These are phyloP conservation scores for Thuidium tamariscinum DNA, from an alignment of 225 moss, liverwort and hornwort species.

Conservation along the genomic window DNA sequence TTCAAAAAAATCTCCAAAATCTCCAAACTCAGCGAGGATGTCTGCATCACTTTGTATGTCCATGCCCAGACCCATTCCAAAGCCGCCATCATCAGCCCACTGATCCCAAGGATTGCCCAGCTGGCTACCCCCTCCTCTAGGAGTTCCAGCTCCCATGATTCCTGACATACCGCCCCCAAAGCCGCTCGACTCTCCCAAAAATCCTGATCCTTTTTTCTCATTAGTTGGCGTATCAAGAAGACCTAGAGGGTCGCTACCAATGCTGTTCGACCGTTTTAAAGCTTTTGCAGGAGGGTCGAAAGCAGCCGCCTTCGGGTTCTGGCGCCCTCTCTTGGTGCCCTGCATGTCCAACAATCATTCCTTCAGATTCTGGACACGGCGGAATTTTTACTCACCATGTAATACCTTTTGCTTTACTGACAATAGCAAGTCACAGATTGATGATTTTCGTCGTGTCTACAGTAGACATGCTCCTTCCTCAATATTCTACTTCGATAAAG, in stretches of 20 bases:
- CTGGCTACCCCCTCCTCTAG: conserved; percentile 65
- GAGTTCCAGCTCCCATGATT: conserved; percentile 55
- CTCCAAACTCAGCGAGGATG: conserved; percentile 96
- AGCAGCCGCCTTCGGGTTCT: conserved; percentile 38
- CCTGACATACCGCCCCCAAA: conserved; percentile 50
- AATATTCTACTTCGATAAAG: neutral
- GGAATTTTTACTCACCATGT: neutral
- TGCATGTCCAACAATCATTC: conserved; percentile 12
- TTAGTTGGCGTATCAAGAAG: conserved; percentile 52
- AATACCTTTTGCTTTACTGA: neutral
- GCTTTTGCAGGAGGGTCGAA: conserved; percentile 67
- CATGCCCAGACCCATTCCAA: conserved; percentile 77
- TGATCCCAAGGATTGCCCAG: conserved; percentile 89
- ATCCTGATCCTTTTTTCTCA: conserved; percentile 50
- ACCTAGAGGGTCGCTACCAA: conserved; percentile 58
- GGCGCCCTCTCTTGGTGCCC: conserved; percentile 78
- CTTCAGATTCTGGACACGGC: neutral
- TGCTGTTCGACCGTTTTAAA: conserved; percentile 59
- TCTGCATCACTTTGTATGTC: conserved; percentile 98
- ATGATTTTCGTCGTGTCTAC: neutral
- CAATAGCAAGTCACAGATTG: neutral
- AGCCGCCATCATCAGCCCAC: conserved; percentile 67
- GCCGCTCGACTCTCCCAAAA: conserved; percentile 48
- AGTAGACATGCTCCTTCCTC: neutral
- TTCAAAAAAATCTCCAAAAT: conserved; percentile 97